Base-by-base conservation (phyloP, 1,284 basidiomycete species). In the Leccinum pachyderme region DNA sequence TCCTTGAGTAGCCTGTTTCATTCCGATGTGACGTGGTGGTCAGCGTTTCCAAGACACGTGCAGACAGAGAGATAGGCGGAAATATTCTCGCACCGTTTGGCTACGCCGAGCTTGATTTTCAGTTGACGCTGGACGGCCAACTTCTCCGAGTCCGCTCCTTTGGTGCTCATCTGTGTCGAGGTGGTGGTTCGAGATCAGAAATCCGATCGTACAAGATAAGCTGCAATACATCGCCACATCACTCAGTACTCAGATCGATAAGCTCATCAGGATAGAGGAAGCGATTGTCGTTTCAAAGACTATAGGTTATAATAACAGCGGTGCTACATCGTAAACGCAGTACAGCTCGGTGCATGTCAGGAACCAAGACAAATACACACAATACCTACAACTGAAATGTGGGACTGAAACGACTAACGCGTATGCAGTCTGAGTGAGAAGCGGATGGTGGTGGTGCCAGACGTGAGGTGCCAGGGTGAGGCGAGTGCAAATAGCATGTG, bases 31-130 rank as follows among this genome's bases (percentile, higher is more conserved):
- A 52, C 48, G 53, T 56, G 56, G 52, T 45, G 47, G 58, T 61
- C 58, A 65, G 57, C 24, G 53, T 52, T 33, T 50, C 37, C 33
- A 28, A 13, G 8, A 31, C 39, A n/a, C 52, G 47, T 18, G 54
- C 7, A 39, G 9, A 24, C 22, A 39, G 45, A 56, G 25, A 54
- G 66, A 62, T 58, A 60, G 43, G 59, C 57, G 59, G 60, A 63
- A 55, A 64, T 58, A 50, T 35, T 5, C 7, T 15, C 79, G 56
- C 56, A 93, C 92, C 93, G 81, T 73, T 82, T 84, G 32, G 84
- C 82, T 33, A 79, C 81, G 44, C 86, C 87, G 5, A 84, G 73
- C 75, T 92, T 93, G 77, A 94, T 94, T 71, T 84, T 91, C 62
- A 95, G 81, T 68, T 92, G 88, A 55, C 80, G 79, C 56, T 77